Conservation (phyloP, 208 protist genomes). For the Novymonas esmeraldas region DNA sequence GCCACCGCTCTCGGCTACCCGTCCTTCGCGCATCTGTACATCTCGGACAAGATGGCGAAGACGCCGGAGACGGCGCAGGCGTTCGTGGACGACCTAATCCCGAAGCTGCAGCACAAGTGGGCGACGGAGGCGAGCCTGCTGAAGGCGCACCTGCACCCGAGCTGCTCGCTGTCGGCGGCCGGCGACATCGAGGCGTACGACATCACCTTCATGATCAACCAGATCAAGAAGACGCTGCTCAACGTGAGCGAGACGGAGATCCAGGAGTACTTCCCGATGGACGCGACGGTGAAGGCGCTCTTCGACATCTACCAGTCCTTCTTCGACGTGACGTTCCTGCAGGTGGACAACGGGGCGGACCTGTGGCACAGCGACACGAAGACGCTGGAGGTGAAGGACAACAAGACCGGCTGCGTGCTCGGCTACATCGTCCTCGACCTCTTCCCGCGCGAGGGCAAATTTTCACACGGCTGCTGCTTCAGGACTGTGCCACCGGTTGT, state of each 20-base stretch:
- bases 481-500: conserved; percentile 75
- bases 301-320: conserved; percentile 87
- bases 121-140: conserved; percentile 59
- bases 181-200: conserved; percentile 73
- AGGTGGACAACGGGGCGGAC: conserved; percentile 67
- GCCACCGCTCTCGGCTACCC: conserved; percentile 64
- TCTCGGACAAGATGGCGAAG: conserved; percentile 87
- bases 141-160: conserved; percentile 66
- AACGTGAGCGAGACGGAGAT: conserved; percentile 85
- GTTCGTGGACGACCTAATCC: conserved; percentile 75
- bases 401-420: conserved; percentile 52
- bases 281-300: conserved; percentile 73
- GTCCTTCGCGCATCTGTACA: conserved; percentile 68
- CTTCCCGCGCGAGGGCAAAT: conserved; percentile 89
- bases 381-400: conserved; percentile 77
- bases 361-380: conserved; percentile 74
- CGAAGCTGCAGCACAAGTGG: conserved; percentile 82
- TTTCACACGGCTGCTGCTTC: conserved; percentile 82
- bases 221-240: conserved; percentile 78
- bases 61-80: conserved; percentile 53
- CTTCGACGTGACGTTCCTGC: conserved; percentile 78
- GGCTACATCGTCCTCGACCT: conserved; percentile 86
- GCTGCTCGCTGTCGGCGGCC: conserved; percentile 65
- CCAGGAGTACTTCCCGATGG: conserved; percentile 88
- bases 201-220: conserved; percentile 84